phyloP scores from a whole-genome alignment of 148 eudicot species.

The Amaranthus palmeri region DNA sequence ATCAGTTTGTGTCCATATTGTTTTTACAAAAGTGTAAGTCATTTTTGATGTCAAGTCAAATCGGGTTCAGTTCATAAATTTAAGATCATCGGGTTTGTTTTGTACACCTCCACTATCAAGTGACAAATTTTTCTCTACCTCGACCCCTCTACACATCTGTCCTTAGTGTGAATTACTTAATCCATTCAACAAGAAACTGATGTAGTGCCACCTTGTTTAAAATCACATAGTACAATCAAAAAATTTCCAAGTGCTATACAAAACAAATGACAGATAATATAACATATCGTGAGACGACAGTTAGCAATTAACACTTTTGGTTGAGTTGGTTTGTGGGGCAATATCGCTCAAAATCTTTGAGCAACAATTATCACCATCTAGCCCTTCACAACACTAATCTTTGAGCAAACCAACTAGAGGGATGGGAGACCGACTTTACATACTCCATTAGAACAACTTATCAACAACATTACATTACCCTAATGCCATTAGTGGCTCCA shows the following conservation, averaged over 20 bases:
- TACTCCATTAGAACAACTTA: not conserved
- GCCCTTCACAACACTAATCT: not conserved
- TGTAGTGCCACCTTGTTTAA: not conserved
- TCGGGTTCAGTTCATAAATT: too few relatives aligned
- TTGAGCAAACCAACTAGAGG: not conserved
- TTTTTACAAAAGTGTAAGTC: too few relatives aligned
- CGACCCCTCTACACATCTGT: not conserved
- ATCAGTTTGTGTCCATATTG: too few relatives aligned
- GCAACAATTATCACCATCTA: constrained; percentile 8
- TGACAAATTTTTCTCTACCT: constrained; percentile 14
- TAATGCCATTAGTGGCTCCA: too few relatives aligned
- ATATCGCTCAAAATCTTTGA: too few relatives aligned
- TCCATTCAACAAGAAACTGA: not conserved
- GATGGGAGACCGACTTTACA: too few relatives aligned
- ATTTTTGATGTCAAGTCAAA: too few relatives aligned
- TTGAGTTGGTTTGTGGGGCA: too few relatives aligned
- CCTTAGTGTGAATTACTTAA: not conserved
- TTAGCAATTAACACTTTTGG: too few relatives aligned
- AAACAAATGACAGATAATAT: too few relatives aligned
- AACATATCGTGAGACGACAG: too few relatives aligned
- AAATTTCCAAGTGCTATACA: not conserved
- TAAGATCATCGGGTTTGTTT: too few relatives aligned
- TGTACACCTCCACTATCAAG: not conserved
- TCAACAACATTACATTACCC: not conserved
- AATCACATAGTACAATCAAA: not conserved